Conservation (phyloP, 129 eudicot species). For the Flaveria brownii region DNA sequence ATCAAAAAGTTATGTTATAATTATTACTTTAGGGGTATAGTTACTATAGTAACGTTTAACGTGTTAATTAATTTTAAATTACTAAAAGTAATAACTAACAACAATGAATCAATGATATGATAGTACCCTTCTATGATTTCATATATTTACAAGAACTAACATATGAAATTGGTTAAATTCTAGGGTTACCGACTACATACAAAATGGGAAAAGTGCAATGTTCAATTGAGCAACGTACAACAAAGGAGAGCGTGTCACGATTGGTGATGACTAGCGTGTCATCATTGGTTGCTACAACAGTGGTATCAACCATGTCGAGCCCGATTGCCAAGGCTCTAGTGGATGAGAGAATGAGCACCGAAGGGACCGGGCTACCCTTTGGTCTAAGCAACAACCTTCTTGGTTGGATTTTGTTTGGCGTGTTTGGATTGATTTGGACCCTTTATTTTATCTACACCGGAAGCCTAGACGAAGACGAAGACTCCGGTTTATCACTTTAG, state of each 20-base stretch:
- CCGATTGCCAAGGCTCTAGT: constrained; percentile 88
- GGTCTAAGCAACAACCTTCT: constrained; percentile 94
- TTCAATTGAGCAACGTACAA: constrained; percentile 39
- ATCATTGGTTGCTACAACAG: constrained; percentile 61
- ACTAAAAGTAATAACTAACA: too few species aligned
- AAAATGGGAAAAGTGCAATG: constrained; percentile 62
- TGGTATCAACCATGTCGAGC: constrained; percentile 61
- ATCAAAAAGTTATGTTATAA: neutral
- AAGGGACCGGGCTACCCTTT: constrained; percentile 95
- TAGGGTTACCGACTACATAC: constrained; percentile 59
- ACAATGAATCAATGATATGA: too few species aligned
- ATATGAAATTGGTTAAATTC: neutral
- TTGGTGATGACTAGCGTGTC: constrained; percentile 51
- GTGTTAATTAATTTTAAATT: too few species aligned
- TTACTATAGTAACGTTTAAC: too few species aligned
- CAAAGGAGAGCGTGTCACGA: constrained; percentile 30
- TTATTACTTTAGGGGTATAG: too few species aligned
- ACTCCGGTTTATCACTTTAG: constrained; percentile 87
- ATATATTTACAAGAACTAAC: neutral
- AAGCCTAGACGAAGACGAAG: constrained; percentile 87
- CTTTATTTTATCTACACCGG: constrained; percentile 56
- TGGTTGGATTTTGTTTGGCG: constrained; percentile 83
- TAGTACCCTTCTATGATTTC: too few species aligned
- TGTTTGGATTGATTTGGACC: constrained; percentile 84
- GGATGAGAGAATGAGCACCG: constrained; percentile 97